Evolutionary conservation across 2,329 filamentous ascomycete species (phyloP), one percentile per base, ranked within the genome.

Genomic region (Chaetomium sp.): DNA sequence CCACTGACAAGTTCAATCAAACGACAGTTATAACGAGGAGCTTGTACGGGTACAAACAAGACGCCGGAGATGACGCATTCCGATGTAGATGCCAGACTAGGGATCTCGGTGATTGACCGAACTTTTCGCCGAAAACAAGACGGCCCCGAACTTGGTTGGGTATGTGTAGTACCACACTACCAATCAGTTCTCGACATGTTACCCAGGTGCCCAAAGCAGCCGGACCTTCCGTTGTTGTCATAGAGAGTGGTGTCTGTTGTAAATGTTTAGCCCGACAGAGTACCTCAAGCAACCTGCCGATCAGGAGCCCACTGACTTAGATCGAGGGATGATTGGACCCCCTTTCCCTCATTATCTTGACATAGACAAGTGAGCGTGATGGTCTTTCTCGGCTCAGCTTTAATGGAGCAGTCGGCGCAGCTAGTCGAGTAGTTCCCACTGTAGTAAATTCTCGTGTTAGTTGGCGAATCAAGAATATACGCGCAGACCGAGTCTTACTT

Each of bases 191-290:
- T 12, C 9, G 70, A 68, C 62, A 68, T 69, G 63, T 71, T 72
- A n/a, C 72, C 72, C 9, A 65, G 51, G 36, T 67, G 64, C 38
- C 63, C 64, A 57, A 69, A 74, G 63, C 73, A 75, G 12, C 69
- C 70, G 49, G 73, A 59, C n/a, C 59, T 59, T 5, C 73, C 72
- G 43, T 74, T 62, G 6, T 65, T 63, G 53, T 74, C 70, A 61
- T 67, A 70, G 34, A 75, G 53, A 14, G 72, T 49, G 5, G 62
- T 62, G 58, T 74, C 72, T 74, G 36, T 32, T n/a, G 12, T n/a
- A 4, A 10, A 7, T 4, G 12, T n/a, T 54, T 34, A 58, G 40
- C n/a, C 36, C 5, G 2, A 19, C 3, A 7, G 19, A 32, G 37
- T 5, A 34, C 9, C 33, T 9, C 4, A n/a, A 19, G 40, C 19